phyloP scores from a whole-genome alignment of 1,284 basidiomycete species.

The Crucibulum parvulum region DNA sequence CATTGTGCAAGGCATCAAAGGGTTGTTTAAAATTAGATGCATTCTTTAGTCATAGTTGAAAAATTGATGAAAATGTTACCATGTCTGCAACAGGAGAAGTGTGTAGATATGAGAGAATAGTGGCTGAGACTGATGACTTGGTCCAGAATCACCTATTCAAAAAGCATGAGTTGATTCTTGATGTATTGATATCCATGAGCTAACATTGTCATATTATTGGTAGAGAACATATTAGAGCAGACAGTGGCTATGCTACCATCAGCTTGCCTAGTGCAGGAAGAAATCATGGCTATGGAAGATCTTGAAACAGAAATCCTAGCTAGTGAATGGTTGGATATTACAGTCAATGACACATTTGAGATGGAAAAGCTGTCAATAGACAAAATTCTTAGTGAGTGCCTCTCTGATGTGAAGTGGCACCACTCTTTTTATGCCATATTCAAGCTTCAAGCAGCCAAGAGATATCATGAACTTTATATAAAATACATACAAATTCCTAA shows the following conservation, averaged over 20 bases:
- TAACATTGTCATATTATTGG: no score
- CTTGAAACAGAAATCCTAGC: background rate
- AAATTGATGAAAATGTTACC: background rate
- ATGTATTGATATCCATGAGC: no score
- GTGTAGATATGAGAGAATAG: background rate
- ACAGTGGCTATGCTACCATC: no score
- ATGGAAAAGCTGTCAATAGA: background rate
- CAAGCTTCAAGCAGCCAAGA: background rate
- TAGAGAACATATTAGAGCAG: no score
- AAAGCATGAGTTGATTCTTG: no score
- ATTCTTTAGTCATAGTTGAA: background rate
- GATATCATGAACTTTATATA: background rate
- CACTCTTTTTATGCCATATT: background rate
- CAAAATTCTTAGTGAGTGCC: background rate
- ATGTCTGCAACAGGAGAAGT: background rate
- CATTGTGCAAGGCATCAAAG: background rate
- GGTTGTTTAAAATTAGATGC: background rate
- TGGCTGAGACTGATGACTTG: no score
- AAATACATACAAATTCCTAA: background rate
- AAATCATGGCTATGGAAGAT: background rate
- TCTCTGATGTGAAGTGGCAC: background rate
- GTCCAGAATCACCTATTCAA: no score
- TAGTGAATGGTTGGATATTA: background rate
- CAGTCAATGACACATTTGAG: background rate
- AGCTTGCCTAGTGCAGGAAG: background rate